Evolutionary conservation across 192 early-diverging fungal species (phyloP), one percentile per base, ranked within the genome.

Genomic region (Coemansia sp.): DNA sequence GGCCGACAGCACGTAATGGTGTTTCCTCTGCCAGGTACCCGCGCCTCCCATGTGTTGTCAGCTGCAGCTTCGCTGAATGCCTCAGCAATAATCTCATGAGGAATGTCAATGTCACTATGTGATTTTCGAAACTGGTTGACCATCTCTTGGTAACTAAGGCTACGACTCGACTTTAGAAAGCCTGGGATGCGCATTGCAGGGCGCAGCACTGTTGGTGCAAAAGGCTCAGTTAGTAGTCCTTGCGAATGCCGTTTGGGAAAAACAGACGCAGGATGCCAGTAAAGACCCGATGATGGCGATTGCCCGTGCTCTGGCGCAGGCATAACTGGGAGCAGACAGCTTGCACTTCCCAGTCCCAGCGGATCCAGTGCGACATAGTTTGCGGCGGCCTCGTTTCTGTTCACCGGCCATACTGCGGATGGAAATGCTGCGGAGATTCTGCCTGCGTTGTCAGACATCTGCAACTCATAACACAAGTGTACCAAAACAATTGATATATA

Each of bases 111-210:
- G 14, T 73, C 77, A 5, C 38, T 39, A 43, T 68, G 58, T 11
- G 54, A 11, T 7, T 25, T 10, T 24, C 49, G 53, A 41, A 79
- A 67, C 19, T 70, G 52, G 3, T 5, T 25, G 12, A 51, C 52
- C 76, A 73, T 73, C 2, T 51, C 52, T 2, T 64, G 23, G 41
- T 48, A 29, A 19, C 39, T n/a, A 22, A 21, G 29, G 10, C 17
- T 6, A 22, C 19, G 41, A 39, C 23, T 27, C 2, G 41, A 41
- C 45, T 67, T 41, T n/a, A 80, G 62, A 41, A 74, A 74, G 12
- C 69, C 68, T 14, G 77, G 72, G 0, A 64, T 52, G 56, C 68
- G 77, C 17, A 72, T 74, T n/a, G 68, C 47, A 2, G 71, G 68
- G n/a, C 69, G 64, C 45, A 80, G 43, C 19, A 65, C 32, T 12